Percentiles rank a stretch among this genome's conserved stretches.
These are phyloP conservation scores for Lithocarpus polystachyus DNA, from an alignment of 306 rosid genomes.

Conservation along the genomic window DNA sequence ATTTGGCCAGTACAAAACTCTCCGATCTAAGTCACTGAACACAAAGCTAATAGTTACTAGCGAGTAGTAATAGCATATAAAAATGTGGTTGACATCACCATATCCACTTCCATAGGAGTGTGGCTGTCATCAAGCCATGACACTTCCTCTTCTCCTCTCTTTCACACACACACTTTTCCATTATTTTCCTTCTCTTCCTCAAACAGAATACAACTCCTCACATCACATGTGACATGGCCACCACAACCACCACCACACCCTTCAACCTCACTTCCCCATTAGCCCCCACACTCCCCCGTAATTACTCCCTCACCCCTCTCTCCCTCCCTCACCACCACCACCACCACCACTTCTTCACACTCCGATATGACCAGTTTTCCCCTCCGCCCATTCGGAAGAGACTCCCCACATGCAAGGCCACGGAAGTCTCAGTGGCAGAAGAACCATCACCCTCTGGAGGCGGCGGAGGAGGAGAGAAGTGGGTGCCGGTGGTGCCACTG, in stretches of 20 bases:
- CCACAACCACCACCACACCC: slow-evolving; percentile 15
- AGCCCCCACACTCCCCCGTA: slow-evolving; percentile 31
- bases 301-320: slow-evolving; percentile 18
- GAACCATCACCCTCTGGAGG: slow-evolving; percentile 55
- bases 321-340: not conserved
- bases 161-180: slow-evolving; percentile 3
- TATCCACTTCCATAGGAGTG: slow-evolving; percentile 19
- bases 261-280: slow-evolving; percentile 32
- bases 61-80: not conserved
- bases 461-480: slow-evolving; percentile 31
- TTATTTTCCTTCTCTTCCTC: not conserved
- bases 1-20: too few relatives aligned
- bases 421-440: slow-evolving; percentile 62
- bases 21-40: too few relatives aligned
- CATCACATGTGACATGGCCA: slow-evolving; percentile 30
- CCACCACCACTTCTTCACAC: slow-evolving; percentile 9
- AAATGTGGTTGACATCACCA: not conserved
- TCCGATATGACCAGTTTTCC: not conserved
- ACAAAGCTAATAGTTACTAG: too few relatives aligned
- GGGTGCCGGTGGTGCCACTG: slow-evolving; percentile 93
- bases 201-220: too few relatives aligned
- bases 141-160: slow-evolving; percentile 20
- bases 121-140: slow-evolving; percentile 14
- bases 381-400: not conserved
- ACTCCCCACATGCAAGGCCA: slow-evolving; percentile 47